These are phyloP conservation scores for Biancaea sappan DNA, from an alignment of 306 rosid species.

Conservation along the genomic window DNA sequence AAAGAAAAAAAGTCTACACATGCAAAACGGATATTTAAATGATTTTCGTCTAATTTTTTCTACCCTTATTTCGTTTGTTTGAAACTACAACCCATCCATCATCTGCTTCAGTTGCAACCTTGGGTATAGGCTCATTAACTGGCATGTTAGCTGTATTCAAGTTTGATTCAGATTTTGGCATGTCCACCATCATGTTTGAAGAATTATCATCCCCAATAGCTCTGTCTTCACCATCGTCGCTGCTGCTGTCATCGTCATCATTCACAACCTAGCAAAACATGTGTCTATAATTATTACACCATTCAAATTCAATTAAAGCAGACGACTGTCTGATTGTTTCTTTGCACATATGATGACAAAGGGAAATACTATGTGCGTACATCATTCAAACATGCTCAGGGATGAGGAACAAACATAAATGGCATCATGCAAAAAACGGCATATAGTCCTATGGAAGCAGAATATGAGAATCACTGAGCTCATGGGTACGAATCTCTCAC, in stretches of 20 bases:
- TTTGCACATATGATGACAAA: background rate
- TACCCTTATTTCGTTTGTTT: slow-evolving; percentile 46
- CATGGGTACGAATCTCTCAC: background rate
- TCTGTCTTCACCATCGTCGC: background rate
- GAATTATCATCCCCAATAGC: slow-evolving; percentile 21
- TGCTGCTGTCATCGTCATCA: slow-evolving; percentile 20
- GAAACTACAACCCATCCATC: slow-evolving; percentile 68
- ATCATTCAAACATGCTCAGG: slow-evolving; percentile 1
- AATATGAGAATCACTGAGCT: background rate
- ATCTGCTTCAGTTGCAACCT: slow-evolving; percentile 42
- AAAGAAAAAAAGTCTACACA: background rate
- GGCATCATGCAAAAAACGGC: background rate
- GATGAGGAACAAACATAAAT: background rate
- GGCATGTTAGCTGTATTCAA: slow-evolving; percentile 15
- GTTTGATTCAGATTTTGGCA: slow-evolving; percentile 32
- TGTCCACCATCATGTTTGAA: slow-evolving; percentile 43
- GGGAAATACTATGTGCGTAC: background rate
- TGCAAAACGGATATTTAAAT: background rate
- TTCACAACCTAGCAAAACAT: slow-evolving; percentile 38
- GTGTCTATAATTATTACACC: background rate
- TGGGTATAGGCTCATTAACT: slow-evolving; percentile 32
- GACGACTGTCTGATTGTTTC: background rate
- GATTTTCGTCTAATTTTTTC: slow-evolving; percentile 46
- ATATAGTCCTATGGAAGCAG: background rate
- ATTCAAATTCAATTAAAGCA: background rate